These are phyloP conservation scores for Monilinia vaccinii-corymbosi DNA, from an alignment of 2,329 filamentous ascomycete species.

Conservation along the genomic window DNA sequence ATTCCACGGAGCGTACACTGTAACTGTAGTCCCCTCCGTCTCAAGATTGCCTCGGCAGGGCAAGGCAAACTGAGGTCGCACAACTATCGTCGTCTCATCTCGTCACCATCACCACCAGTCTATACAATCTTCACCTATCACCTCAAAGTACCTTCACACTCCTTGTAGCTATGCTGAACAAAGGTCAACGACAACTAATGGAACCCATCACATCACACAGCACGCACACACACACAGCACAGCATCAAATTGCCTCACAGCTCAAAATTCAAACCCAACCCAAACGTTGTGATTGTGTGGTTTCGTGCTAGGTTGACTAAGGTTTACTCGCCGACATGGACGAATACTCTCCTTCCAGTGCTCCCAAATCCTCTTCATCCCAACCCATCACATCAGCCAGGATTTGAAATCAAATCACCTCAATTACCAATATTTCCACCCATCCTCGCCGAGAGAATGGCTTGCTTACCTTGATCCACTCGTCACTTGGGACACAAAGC, in stretches of 20 bases:
- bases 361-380: neutral
- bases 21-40: neutral
- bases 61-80: neutral
- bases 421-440: neutral
- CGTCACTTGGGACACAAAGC: neutral
- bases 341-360: neutral
- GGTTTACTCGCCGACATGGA: neutral
- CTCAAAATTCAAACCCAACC: neutral
- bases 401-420: neutral
- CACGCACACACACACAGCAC: neutral
- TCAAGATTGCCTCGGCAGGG: too few relatives aligned
- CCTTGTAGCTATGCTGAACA: neutral
- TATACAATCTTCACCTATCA: neutral
- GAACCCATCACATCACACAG: neutral
- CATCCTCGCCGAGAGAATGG: neutral
- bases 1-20: neutral
- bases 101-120: neutral
- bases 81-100: constrained; percentile 1
- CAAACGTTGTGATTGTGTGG: neutral
- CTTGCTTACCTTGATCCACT: neutral
- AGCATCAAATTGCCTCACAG: neutral
- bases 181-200: neutral
- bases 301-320: neutral
- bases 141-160: neutral
- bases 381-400: neutral